Conservation (phyloP, 139 green algal genomes). For the Mychonastes homosphaera region DNA sequence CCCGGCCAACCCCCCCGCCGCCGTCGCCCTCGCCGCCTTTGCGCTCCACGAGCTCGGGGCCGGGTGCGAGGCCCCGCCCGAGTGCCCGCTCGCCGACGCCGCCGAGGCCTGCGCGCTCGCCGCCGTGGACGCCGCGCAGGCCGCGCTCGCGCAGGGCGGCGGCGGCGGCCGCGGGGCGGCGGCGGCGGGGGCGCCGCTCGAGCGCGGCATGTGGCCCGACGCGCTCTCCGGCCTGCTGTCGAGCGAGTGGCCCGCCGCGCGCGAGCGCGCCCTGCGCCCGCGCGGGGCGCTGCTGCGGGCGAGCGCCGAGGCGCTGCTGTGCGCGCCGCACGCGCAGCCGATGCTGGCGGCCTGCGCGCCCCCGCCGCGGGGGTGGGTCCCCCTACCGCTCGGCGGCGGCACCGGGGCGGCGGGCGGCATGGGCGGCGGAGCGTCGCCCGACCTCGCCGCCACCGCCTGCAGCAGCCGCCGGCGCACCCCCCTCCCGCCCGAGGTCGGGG, state of each 20-base stretch:
- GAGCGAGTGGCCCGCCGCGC: constrained; percentile 42
- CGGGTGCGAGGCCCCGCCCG: neutral
- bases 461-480: too few species aligned
- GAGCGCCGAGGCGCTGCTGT: constrained; percentile 29
- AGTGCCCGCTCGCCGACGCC: too few species aligned
- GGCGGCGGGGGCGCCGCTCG: constrained; percentile 23
- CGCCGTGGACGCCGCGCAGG: constrained; percentile 19
- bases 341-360: too few species aligned
- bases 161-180: constrained; percentile 19
- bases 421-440: too few species aligned
- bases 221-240: constrained; percentile 51
- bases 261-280: constrained; percentile 23
- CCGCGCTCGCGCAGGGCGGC: constrained; percentile 23
- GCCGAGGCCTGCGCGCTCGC: too few species aligned
- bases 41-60: neutral
- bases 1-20: too few species aligned
- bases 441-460: too few species aligned
- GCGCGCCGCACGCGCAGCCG: constrained; percentile 24
- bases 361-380: too few species aligned
- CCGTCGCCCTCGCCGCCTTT: too few species aligned
- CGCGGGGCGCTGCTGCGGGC: constrained; percentile 25
- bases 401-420: too few species aligned
- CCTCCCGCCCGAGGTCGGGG: too few species aligned
- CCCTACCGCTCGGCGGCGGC: too few species aligned
- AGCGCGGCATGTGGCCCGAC: constrained; percentile 61